Base-by-base conservation (phyloP, 164 flowering plant genomes). In the Houttuynia cordata region DNA sequence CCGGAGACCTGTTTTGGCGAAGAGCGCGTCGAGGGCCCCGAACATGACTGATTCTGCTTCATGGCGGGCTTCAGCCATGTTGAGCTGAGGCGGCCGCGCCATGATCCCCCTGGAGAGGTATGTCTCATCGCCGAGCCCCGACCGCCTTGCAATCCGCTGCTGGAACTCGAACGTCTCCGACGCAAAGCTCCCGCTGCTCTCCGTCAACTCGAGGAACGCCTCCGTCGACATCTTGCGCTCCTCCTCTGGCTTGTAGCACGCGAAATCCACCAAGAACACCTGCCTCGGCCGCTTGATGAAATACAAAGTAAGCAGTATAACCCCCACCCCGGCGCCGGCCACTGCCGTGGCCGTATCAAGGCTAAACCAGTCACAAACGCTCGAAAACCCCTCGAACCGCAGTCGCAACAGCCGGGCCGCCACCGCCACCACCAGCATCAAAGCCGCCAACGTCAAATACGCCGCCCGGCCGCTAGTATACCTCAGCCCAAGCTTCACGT, bases 11-110 rank as follows among this genome's bases (percentile, higher is more conserved):
- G 97, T 85, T 67, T 79, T 82, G 0, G 41, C 67, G 41, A 90
- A 85, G 4, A 87, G 81, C 0, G 82, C 61, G 63, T 90, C 93
- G 1, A 90, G 65, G 0, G 91, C 81, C 0, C 87, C 92, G 57
- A 85, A 85, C 88, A 90, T 85, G 19, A 90, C 97, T 0, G 71
- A n/a, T 70, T 87, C 95, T 0, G 95, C 92, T 67, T 87, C 97
- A 6, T 71, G 59, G 12, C 97, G 72, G 1, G 97, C 97, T 57
- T 82, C 88, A 30, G 71, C 57, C 82, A 89, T 80, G 75, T 62
- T 50, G 21, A 85, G 63, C 14, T 66, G 75, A 0, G 96, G 97
- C 7, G 94, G 94, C 21, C 51, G 58, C 0, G 89, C 69, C 0
- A 82, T 82, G 34, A 86, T 83, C 0, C 88, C 96, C 8, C 51